phyloP scores from a whole-genome alignment of 768 basidiomycete species.

The Lactarius sanguifluus region DNA sequence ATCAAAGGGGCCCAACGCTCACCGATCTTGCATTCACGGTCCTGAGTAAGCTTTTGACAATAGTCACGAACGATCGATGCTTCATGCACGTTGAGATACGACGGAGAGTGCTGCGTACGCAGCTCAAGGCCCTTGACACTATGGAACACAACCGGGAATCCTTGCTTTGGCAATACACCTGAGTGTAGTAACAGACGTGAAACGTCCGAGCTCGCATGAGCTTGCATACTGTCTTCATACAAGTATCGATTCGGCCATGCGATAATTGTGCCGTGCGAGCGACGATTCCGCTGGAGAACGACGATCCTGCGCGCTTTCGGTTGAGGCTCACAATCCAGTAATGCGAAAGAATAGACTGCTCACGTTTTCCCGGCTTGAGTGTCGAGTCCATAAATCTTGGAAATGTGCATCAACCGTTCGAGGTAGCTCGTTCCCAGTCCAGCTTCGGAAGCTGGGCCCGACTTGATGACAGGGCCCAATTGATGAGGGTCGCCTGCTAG shows the following conservation, averaged over 20 bases:
- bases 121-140: conserved; percentile 37
- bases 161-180: conserved; percentile 33
- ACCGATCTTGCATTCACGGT: conserved; percentile 37
- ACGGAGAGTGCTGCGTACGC: conserved; percentile 40
- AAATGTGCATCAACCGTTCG: conserved; percentile 38
- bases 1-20: conserved; percentile 19
- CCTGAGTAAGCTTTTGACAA: conserved; percentile 33
- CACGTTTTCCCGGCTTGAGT: conserved; percentile 36
- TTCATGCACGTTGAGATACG: conserved; percentile 44
- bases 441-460: conserved; percentile 31
- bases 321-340: not conserved
- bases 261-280: conserved; percentile 43
- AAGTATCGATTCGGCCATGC: conserved; percentile 53
- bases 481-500: conserved; percentile 42
- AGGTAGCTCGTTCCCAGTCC: conserved; percentile 40
- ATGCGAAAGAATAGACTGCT: conserved; percentile 25
- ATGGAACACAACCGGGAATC: conserved; percentile 40
- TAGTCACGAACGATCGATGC: conserved; percentile 39
- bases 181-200: conserved; percentile 34
- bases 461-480: conserved; percentile 41
- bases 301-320: conserved; percentile 27
- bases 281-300: conserved; percentile 26
- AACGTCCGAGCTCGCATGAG: conserved; percentile 32
- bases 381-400: conserved; percentile 34
- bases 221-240: conserved; percentile 39